Evolutionary conservation across 1,139 yeast species (phyloP), one percentile per base, ranked within the genome.

Genomic region (Nakaseomyces kungkrabaensis): DNA sequence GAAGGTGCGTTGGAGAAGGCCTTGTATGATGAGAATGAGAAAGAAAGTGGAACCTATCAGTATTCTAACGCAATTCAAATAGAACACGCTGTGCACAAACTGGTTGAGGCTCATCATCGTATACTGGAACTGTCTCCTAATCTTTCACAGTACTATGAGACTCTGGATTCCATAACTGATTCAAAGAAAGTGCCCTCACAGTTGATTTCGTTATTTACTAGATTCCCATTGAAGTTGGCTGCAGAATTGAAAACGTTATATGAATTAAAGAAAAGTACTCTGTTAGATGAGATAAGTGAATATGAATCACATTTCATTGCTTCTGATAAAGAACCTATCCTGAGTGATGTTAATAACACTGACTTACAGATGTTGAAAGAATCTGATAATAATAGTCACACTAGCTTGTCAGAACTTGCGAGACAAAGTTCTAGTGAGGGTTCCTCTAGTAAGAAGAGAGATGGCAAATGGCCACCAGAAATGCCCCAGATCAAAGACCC

Each of bases 401-500:
- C 50, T 1, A 55, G 52, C 13, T 58, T 58, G 10, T 56, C 49
- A 3, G 61, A 58, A 13, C 57, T 57, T 22, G 56, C 59, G 8
- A 42, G 51, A 38, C 52, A 55, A 34, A 53, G 56, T 46, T 48
- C 58, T 37, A 44, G 41, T 43, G 41, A 49, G 4, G 53, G 51
- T 10, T 46, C 38, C 32, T 36, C 52, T 50, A 43, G 6, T 49
- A 49, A 17, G 44, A 48, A 5, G 42, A 50, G 10, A 31, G 48
- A 26, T 40, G 47, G 56, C n/a, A 48, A 58, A 53, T 57, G 68
- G 68, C 83, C 80, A 0, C 97, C 97, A 1, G 72, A 73, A 5
- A 67, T 90, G 27, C 97, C 97, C 0, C 68, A 67, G 26, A 86
- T 92, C 48, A 67, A 72, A 9, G 78, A 85, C 60, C 76, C 77